Evolutionary conservation across 1,284 basidiomycete genomes (phyloP).

Genomic region (Inonotus obliquus): DNA sequence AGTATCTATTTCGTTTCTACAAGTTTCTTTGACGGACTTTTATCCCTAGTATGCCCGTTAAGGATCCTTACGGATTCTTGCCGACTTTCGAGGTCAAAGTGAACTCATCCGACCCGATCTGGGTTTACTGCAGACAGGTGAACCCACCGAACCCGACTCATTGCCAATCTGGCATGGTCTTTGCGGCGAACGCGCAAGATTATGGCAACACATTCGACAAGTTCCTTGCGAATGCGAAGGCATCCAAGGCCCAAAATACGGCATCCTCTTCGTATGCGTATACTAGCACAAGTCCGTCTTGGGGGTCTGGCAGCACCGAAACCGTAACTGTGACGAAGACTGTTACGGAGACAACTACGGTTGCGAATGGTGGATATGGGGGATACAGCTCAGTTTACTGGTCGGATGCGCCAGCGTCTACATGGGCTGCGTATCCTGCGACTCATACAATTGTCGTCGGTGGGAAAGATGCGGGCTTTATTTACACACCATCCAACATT

Average conservation of each 20-base stretch:
- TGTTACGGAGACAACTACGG: conserved; percentile 15
- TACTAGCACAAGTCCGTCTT: not conserved
- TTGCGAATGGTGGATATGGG: not conserved
- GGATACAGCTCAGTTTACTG: conserved; percentile 19
- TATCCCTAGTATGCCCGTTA: conserved; percentile 32
- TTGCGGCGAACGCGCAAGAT: conserved; percentile 45
- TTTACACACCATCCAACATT: conserved; percentile 40
- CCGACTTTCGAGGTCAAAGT: conserved; percentile 26
- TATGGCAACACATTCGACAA: conserved; percentile 40
- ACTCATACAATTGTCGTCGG: conserved; percentile 42
- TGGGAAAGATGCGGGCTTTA: conserved; percentile 22
- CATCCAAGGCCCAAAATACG: conserved; percentile 9
- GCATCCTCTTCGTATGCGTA: not conserved
- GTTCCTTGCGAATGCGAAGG: conserved; percentile 34
- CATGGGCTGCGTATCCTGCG: conserved; percentile 28
- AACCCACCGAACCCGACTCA: conserved; percentile 19
- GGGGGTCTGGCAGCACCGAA: not conserved
- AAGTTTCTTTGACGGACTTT: not conserved
- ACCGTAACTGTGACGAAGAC: conserved; percentile 6
- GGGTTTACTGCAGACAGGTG: conserved; percentile 29
- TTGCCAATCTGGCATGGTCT: conserved; percentile 43
- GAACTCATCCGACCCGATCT: conserved; percentile 32
- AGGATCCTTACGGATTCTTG: conserved; percentile 24
- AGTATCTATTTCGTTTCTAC: conserved; percentile 19
- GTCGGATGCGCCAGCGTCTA: conserved; percentile 24